Evolutionary conservation across 225 moss, liverwort and hornwort genomes (phyloP).

Genomic region (Thuidium tamariscinum): DNA sequence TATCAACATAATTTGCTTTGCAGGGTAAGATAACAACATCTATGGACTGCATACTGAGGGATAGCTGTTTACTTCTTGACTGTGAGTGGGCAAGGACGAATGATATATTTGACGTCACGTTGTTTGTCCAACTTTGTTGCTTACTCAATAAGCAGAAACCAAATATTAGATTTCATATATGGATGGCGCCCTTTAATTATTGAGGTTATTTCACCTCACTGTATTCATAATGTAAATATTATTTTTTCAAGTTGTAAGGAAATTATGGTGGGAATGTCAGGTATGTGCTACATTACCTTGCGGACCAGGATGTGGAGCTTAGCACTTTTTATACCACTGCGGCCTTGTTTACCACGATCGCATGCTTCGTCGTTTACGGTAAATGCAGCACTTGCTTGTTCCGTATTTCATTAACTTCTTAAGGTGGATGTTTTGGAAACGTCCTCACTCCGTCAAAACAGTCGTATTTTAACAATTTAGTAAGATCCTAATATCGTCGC

Average conservation of each 20-base stretch:
- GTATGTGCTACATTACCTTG: conserved; percentile 48
- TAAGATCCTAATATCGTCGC: background rate
- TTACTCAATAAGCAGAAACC: background rate
- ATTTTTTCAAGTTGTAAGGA: background rate
- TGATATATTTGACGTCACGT: background rate
- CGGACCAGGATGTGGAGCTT: conserved; percentile 22
- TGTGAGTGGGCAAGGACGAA: background rate
- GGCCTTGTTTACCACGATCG: conserved; percentile 9
- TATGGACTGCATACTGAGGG: background rate
- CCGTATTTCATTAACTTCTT: background rate
- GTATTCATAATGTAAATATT: background rate
- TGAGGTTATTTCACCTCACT: background rate
- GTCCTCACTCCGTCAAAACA: background rate
- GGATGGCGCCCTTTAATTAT: background rate
- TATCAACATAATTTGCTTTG: conserved; percentile 66
- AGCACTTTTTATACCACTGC: conserved; percentile 18
- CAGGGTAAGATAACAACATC: conserved; percentile 28
- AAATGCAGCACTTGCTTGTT: background rate
- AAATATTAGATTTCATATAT: background rate
- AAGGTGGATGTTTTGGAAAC: background rate
- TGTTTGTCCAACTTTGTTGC: background rate
- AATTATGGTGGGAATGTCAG: conserved; percentile 20
- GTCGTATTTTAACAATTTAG: background rate
- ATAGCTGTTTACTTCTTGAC: background rate
- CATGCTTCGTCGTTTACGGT: conserved; percentile 62